phyloP scores from a whole-genome alignment of 805 yeast species.

The Saccharomycopsis fodiens region DNA sequence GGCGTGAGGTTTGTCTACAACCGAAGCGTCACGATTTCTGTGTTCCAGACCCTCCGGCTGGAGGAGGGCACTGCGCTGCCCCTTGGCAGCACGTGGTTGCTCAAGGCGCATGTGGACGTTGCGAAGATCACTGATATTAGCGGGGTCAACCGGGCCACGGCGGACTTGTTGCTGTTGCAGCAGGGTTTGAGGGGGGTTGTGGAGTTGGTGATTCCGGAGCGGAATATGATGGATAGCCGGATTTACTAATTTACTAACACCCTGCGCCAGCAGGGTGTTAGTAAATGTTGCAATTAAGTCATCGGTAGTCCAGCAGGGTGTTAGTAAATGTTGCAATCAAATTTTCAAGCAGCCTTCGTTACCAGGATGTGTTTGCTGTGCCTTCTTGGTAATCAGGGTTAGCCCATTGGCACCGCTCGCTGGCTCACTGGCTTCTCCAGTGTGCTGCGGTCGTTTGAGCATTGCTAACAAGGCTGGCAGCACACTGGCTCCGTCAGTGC shows the following conservation, averaged over 20 bases:
- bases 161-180: conserved; percentile 54
- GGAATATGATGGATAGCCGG: conserved; percentile 76
- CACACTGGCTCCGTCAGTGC: too few species aligned
- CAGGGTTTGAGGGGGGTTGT: conserved; percentile 61
- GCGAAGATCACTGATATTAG: conserved; percentile 70
- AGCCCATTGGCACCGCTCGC: too few species aligned
- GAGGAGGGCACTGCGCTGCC: background rate
- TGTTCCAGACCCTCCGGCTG: conserved; percentile 32
- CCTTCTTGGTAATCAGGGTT: too few species aligned
- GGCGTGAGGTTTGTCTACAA: conserved; percentile 60
- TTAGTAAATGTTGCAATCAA: background rate
- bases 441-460: too few species aligned
- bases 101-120: conserved; percentile 65
- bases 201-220: conserved; percentile 64
- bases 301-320: too few species aligned
- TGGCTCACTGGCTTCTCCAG: too few species aligned
- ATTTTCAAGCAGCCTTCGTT: too few species aligned
- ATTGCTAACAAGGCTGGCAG: too few species aligned
- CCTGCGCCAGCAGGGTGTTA: too few species aligned
- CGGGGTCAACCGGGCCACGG: conserved; percentile 55
- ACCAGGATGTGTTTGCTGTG: too few species aligned
- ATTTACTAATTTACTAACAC: background rate
- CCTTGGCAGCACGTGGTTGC: conserved; percentile 41
- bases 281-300: too few species aligned
- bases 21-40: conserved; percentile 48